Evolutionary conservation across 805 yeast genomes (phyloP), one percentile per base, ranked within the genome.

Genomic region (Candida caryicola): DNA sequence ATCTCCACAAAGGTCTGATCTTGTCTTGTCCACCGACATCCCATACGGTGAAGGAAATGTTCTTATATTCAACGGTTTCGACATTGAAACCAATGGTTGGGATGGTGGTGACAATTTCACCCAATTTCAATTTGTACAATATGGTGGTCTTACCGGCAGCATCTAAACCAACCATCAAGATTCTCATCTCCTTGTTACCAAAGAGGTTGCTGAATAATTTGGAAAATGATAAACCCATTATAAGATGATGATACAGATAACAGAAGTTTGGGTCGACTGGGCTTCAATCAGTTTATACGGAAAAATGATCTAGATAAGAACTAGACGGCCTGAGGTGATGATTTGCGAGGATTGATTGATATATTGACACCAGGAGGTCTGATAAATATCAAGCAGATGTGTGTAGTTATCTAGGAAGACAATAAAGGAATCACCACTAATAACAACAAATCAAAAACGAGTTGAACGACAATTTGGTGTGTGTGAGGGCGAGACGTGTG

Each of bases 11-110:
- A 33, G 71, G 71, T 50, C 71, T 52, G 49, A 65, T 65, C 53
- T 64, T 65, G 51, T 64, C 69, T 47, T 65, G 71, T 55, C 71
- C 71, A 59, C 71, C 71, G 39, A 64, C 69, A 50, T 65, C 71
- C 71, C 71, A 65, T 34, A 65, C 71, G 32, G 71, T 63, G 51
- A 65, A 65, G 26, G 69, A 59, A 47, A 65, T 64, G 59, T 65
- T 65, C 56, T 64, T 65, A 57, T 65, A 64, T 44, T 65, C 69
- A 32, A 65, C 71, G 35, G 71, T 64, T 46, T 65, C 71, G 33
- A 65, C 71, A 55, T 65, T 65, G 59, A 65, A 65, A 13, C 71
- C 71, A 45, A 65, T 64, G 42, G 71, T 65, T 32, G 71, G 71
- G 44, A 65, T 64, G 31, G 71, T 65, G 51, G 69, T 64, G 47